A percentile compares a stretch with the other conserved stretches of the same genome.
Evolutionary conservation across 2,329 filamentous ascomycete genomes (phyloP).

Genomic region (Podosphaera aphanis): DNA sequence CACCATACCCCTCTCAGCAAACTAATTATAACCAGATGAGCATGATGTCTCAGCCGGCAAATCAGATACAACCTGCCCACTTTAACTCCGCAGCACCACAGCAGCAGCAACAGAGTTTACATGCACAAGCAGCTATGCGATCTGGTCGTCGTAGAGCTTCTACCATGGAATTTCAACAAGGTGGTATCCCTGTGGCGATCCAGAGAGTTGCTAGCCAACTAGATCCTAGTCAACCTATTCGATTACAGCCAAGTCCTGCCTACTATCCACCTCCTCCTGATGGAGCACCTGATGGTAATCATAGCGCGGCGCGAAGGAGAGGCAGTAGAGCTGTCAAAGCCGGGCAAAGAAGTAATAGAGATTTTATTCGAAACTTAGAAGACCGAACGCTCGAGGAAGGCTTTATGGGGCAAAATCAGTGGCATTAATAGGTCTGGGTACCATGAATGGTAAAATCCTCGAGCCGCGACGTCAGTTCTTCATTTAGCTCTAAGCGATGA

Average conservation of each 20-base stretch:
- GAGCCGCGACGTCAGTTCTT: slow-evolving; percentile 1
- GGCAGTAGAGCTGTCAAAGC: slow-evolving; percentile 47
- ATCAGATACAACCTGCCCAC: slow-evolving; percentile 40
- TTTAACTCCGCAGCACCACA: slow-evolving; percentile 29
- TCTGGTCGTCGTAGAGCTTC: slow-evolving; percentile 71
- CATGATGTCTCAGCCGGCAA: slow-evolving; percentile 37
- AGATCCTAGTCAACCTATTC: slow-evolving; percentile 81
- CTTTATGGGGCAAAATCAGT: slow-evolving; percentile 46
- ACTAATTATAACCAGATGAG: slow-evolving; percentile 46
- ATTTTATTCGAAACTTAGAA: slow-evolving; percentile 87
- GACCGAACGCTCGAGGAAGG: slow-evolving; percentile 86
- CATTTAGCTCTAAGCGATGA: slow-evolving; percentile 5
- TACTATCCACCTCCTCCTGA: slow-evolving; percentile 91
- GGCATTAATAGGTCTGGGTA: slow-evolving; percentile 32
- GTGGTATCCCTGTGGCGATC: slow-evolving; percentile 75
- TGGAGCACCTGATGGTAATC: slow-evolving; percentile 43
- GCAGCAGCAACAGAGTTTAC: slow-evolving; percentile 39
- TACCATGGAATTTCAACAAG: slow-evolving; percentile 88
- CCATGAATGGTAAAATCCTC: too few species aligned
- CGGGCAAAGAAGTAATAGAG: slow-evolving; percentile 37
- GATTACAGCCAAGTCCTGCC: slow-evolving; percentile 81
- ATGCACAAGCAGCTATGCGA: slow-evolving; percentile 51
- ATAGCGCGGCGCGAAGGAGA: slow-evolving; percentile 40
- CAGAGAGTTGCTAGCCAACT: slow-evolving; percentile 90
- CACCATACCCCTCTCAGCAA: slow-evolving; percentile 55